Evolutionary conservation across 2,329 filamentous ascomycete species (phyloP), one percentile per base, ranked within the genome.

Genomic region (Fusarium sp.): DNA sequence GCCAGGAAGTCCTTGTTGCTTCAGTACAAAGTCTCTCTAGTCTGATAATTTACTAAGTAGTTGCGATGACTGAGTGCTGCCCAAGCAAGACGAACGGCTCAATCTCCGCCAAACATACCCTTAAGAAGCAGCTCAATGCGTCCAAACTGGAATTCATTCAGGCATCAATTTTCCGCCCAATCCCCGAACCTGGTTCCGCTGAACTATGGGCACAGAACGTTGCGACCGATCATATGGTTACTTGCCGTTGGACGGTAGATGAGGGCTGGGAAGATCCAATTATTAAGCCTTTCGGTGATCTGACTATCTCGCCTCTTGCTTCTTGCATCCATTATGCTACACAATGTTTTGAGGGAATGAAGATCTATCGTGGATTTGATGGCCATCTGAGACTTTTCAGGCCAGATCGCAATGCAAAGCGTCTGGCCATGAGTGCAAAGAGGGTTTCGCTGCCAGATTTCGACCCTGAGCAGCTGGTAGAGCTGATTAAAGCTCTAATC

Each of bases 291-390:
- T 53, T 53, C 3, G 50, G 50, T 2, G 24, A 53, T 9, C 6
- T 53, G 42, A 28, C 51, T 2, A 54, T 54, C 1, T 54, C 51
- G 1, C 51, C 51, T 2, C 51, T 54, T 7, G 51, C 51, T 6
- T 54, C 51, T 1, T 54, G 51, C 7, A 28, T 54, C 49, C 51
- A 54, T 3, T 54, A 54, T 5, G 51, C 51, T 3, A 54, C 51
- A 1, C 51, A 54, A 22, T 54, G 51, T 1, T 54, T 54, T 1
- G 51, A 54, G 22, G 51, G 51, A 2, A 54, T 54, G 42, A 54
- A 54, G 1, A 42, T 54, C 0, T 54, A 54, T 14, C 51, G 51
- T 0, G 51, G 51, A 1, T 28, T 6, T 0, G 51, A 49, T 6
- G 10, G 14, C 2, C 50, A 38, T 1, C 7, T 45, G 0, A 24